Conservation (phyloP, 768 basidiomycete genomes). For the Rhizopogon salebrosus region DNA sequence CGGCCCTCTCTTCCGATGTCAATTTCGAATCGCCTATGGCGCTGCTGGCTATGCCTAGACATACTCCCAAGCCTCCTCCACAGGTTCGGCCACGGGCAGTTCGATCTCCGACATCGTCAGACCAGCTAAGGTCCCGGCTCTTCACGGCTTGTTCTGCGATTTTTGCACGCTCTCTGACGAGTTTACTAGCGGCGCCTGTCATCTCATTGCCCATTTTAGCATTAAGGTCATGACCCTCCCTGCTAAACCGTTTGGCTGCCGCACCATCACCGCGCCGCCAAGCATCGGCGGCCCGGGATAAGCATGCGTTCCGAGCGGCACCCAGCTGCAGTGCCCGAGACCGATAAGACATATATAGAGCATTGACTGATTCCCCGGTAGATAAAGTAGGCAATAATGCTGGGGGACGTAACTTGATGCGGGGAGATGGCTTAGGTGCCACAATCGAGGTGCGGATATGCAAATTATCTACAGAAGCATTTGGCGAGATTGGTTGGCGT, state of each 20-base stretch:
- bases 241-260: slow-evolving; percentile 88
- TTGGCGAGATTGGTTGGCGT: slow-evolving; percentile 50
- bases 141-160: slow-evolving; percentile 75
- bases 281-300: slow-evolving; percentile 92
- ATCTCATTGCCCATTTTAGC: slow-evolving; percentile 87
- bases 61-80: slow-evolving; percentile 81
- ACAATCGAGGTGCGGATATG: slow-evolving; percentile 66
- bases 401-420: slow-evolving; percentile 80
- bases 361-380: slow-evolving; percentile 77
- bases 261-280: slow-evolving; percentile 96
- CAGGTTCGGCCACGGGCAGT: slow-evolving; percentile 64
- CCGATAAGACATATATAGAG: slow-evolving; percentile 85
- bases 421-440: slow-evolving; percentile 77
- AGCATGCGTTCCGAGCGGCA: slow-evolving; percentile 87
- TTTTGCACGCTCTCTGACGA: slow-evolving; percentile 78
- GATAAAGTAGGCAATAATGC: slow-evolving; percentile 81
- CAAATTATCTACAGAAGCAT: slow-evolving; percentile 49
- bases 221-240: slow-evolving; percentile 92
- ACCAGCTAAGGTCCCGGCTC: slow-evolving; percentile 64
- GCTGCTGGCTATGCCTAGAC: slow-evolving; percentile 76
- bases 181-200: slow-evolving; percentile 73
- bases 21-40: slow-evolving; percentile 47
- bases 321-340: slow-evolving; percentile 87
- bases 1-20: slow-evolving; percentile 85
- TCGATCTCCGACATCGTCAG: slow-evolving; percentile 81